Evolutionary conservation across 2,329 filamentous ascomycete genomes (phyloP), one percentile per base, ranked within the genome.

Genomic region (Fusarium secorum): DNA sequence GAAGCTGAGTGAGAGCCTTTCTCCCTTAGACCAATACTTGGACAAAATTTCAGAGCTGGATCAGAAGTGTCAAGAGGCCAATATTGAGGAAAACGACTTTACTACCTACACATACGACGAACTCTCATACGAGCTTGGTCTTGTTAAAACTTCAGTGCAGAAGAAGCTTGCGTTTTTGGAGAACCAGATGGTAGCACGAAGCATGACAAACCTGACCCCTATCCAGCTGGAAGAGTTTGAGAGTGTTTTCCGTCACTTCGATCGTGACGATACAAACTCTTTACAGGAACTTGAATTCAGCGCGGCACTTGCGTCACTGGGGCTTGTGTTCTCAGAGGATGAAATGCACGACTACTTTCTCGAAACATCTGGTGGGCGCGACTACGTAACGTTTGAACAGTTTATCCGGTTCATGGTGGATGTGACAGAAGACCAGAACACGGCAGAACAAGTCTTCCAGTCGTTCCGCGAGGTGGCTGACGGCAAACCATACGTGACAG

Each of bases 351-450:
- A 95, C 57, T 95, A 95, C 75, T 99, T 98, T 82, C 78, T 92
- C 54, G 92, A 95, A 58, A 97, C 95, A n/a, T 95, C 93, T 70
- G 89, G 88, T 39, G 94, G 90, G 38, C 88, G 85, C 72, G 92
- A 91, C 80, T 89, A 92, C 72, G 96, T 99, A 55, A 96, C 93
- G 8, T 99, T 99, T 78, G 96, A 99, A 83, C 95, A 98, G 81
- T 99, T 99, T 79, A 99, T 99, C 79, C 91, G 93, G 41, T 99
- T 99, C 86, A 99, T 99, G 96, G 96, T 99, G 51, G 94, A 97
- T 75, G 96, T 98, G 53, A 99, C 96, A 17, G 96, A 99, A 82
- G 96, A 99, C 79, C 96, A 99, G 83, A 98, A 99, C 80, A 98
- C 95, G 7, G 96, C 96, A 17, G 96, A 98, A 82, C 96, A 99